These are phyloP conservation scores for Talaromyces stipitatus DNA, from an alignment of 495 filamentous ascomycete genomes.

Conservation along the genomic window DNA sequence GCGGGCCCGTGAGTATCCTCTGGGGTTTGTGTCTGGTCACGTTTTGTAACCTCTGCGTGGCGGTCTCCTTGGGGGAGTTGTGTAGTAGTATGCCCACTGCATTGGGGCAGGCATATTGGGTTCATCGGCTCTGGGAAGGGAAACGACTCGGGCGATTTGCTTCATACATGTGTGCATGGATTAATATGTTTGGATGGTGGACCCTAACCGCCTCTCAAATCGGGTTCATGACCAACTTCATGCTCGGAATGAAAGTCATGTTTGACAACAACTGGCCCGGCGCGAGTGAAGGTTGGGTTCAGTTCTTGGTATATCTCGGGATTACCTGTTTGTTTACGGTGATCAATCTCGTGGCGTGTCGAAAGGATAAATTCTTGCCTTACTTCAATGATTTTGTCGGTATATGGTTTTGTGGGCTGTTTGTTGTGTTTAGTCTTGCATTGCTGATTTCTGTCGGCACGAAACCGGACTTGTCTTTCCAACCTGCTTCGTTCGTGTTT, in stretches of 20 bases:
- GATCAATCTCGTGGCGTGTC: slow-evolving; percentile 38
- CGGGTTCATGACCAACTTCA: slow-evolving; percentile 41
- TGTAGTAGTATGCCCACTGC: slow-evolving; percentile 40
- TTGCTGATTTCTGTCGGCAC: slow-evolving; percentile 37
- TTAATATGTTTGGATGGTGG: slow-evolving; percentile 44
- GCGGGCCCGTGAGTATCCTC: slow-evolving; percentile 36
- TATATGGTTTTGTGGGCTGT: slow-evolving; percentile 36
- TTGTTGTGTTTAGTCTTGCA: slow-evolving; percentile 33
- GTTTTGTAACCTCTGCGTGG: slow-evolving; percentile 36
- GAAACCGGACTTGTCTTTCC: slow-evolving; percentile 29
- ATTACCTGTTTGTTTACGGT: slow-evolving; percentile 29
- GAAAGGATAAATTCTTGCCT: slow-evolving; percentile 34
- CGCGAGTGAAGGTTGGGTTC: slow-evolving; percentile 30
- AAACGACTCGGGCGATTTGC: slow-evolving; percentile 25
- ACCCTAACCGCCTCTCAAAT: slow-evolving; percentile 36
- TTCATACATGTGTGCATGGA: slow-evolving; percentile 42
- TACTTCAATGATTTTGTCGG: slow-evolving; percentile 43
- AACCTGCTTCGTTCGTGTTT: slow-evolving; percentile 45
- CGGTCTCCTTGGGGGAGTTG: slow-evolving; percentile 37
- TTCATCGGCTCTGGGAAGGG: slow-evolving; percentile 29
- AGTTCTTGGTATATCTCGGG: slow-evolving; percentile 38
- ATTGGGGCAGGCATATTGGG: slow-evolving; percentile 38
- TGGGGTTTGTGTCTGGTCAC: slow-evolving; percentile 39
- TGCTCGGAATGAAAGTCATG: slow-evolving; percentile 39
- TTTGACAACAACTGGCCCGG: slow-evolving; percentile 30